A percentile compares a stretch with the other conserved stretches of the same genome.
phyloP scores from a whole-genome alignment of 208 protist species.

The Trypanosoma scelopori region DNA sequence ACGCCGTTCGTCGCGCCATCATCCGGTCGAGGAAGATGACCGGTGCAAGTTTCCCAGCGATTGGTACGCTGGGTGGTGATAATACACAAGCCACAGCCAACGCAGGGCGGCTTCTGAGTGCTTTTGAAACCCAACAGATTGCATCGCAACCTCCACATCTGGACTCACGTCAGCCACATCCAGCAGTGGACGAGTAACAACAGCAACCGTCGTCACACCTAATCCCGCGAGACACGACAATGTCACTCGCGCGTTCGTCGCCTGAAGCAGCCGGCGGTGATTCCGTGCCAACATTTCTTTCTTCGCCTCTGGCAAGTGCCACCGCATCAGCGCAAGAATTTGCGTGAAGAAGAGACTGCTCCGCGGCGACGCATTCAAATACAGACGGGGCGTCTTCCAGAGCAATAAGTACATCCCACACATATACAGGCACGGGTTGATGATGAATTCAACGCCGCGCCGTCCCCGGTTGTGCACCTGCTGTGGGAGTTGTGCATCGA shows the following conservation, averaged over 20 bases:
- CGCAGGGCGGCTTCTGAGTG: constrained; percentile 56
- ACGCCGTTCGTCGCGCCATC: no score
- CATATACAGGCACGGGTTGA: constrained; percentile 62
- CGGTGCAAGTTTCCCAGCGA: background rate
- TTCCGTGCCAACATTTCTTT: constrained; percentile 61
- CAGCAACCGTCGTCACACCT: constrained; percentile 41
- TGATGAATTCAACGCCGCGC: constrained; percentile 56
- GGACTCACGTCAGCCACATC: constrained; percentile 58
- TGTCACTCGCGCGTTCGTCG: constrained; percentile 65
- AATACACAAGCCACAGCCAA: constrained; percentile 86
- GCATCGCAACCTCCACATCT: constrained; percentile 51
- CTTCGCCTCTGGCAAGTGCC: constrained; percentile 38
- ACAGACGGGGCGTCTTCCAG: constrained; percentile 67
- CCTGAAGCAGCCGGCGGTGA: constrained; percentile 64
- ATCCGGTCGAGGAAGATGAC: background rate
- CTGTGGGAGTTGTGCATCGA: constrained; percentile 49
- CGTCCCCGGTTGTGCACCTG: constrained; percentile 51
- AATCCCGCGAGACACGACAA: constrained; percentile 55
- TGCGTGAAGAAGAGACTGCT: constrained; percentile 59
- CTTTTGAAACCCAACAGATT: constrained; percentile 60
- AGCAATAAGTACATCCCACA: constrained; percentile 69
- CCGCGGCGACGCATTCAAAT: constrained; percentile 54
- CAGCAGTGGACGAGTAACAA: constrained; percentile 41
- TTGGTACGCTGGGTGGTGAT: constrained; percentile 82
- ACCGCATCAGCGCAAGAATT: constrained; percentile 35